Base-by-base conservation (phyloP, 768 basidiomycete species). In the Tylopilus subfusipes region DNA sequence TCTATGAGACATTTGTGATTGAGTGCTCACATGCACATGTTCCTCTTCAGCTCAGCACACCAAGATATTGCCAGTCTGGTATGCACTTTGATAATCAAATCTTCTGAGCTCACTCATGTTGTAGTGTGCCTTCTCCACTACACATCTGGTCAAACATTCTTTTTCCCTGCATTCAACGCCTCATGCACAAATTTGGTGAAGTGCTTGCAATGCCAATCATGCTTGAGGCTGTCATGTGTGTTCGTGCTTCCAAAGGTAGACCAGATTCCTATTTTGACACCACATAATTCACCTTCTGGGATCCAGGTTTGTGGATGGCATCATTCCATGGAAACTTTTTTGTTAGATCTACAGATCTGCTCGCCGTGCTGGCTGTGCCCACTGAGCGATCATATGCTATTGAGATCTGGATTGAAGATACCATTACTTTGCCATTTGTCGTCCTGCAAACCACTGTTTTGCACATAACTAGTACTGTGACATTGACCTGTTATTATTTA, bases 281-380 rank as follows among this genome's bases (percentile, higher is more conserved):
- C 13, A 21, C 12, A 33, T 45, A 18, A 49, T 54, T 54, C 50
- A 50, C 2, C 22, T 2, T 12, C 16, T 29, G n/a, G 12, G 50
- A 27, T 52, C 2, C 56, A 88, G 89, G 95, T 57, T 75, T 98
- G 42, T 87, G 94, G 47, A 93, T 98, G 93, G 86, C 94, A 7
- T 90, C 92, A 1, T 98, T 96, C 89, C 93, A 98, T 63, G 96
- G 96, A 57, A 98, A 98, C 76, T 97, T 98, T 78, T 98, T 98
- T 68, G 93, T 97, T 53, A 87, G 96, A 49, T 97, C 94, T 22
- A 98, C 96, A 21, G 96, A 98, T 72, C 82, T 98, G 5, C 81
- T 98, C 33, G 93, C 96, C 3, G 89, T 98, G 81, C 94, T 96
- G 2, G 88, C 93, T 9, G 95, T 98, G n/a, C 93, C 96, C 14